These are phyloP conservation scores for Aureobasidium uvarum DNA, from an alignment of 2,329 filamentous ascomycete genomes.

Conservation along the genomic window DNA sequence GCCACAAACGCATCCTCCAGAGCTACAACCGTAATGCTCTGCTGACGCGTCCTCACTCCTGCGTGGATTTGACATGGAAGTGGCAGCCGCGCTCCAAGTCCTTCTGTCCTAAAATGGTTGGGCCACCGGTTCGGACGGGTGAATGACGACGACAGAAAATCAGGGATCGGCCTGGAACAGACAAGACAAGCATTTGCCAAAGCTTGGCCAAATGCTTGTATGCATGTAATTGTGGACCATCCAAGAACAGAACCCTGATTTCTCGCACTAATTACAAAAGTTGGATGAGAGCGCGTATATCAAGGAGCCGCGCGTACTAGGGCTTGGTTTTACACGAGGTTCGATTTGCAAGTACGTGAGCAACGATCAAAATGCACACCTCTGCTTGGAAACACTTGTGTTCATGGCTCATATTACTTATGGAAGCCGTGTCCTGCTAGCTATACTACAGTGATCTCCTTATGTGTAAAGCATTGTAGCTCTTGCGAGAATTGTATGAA, in stretches of 20 bases:
- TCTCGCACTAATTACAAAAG: not conserved
- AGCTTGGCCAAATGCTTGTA: constrained; percentile 2
- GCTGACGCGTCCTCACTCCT: constrained; percentile 14
- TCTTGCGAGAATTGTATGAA: not conserved
- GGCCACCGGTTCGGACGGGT: not conserved
- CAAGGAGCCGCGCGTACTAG: constrained; percentile 5
- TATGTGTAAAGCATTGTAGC: not conserved
- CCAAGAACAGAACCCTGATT: not conserved
- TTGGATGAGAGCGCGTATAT: not conserved
- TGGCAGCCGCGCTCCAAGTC: not conserved
- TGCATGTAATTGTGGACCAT: not conserved
- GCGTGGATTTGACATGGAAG: not conserved
- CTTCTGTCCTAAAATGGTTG: not conserved
- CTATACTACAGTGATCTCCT: not conserved
- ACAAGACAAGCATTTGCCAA: constrained; percentile 10
- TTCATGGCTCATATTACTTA: not conserved
- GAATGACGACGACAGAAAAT: constrained; percentile 20
- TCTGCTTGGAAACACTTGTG: not conserved
- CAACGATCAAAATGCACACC: not conserved
- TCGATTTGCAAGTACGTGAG: not conserved
- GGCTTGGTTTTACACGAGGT: not conserved
- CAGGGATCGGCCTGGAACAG: not conserved
- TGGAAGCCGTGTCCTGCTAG: not conserved
- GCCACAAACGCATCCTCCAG: constrained; percentile 9
- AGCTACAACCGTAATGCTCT: not conserved